Evolutionary conservation across 805 yeast genomes (phyloP).

Genomic region (Candida peoriensis): DNA sequence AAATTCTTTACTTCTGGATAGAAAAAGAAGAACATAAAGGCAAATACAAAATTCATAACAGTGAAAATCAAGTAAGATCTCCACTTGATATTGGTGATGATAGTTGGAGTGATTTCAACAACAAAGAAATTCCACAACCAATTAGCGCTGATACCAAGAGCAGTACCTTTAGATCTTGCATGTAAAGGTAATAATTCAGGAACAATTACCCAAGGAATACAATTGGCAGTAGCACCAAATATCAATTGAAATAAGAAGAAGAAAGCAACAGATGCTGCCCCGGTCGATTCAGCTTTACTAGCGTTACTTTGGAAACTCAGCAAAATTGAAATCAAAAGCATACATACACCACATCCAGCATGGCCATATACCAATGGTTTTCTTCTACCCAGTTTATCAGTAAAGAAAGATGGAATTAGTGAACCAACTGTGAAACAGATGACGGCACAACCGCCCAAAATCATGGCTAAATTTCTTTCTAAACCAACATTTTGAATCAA

Average conservation of each 20-base stretch:
- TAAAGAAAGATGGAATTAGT: conserved; percentile 51
- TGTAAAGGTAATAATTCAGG: conserved; percentile 59
- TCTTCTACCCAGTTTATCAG: conserved; percentile 57
- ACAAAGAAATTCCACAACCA: conserved; percentile 63
- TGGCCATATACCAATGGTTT: conserved; percentile 24
- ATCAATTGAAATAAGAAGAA: conserved; percentile 46
- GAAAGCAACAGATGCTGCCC: conserved; percentile 52
- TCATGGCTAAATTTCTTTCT: conserved; percentile 46
- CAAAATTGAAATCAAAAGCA: conserved; percentile 2
- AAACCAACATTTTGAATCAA: conserved; percentile 47
- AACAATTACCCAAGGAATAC: conserved; percentile 57
- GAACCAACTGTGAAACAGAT: too few species aligned
- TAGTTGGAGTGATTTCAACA: conserved; percentile 62
- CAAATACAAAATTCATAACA: conserved; percentile 50
- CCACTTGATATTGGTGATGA: conserved; percentile 47
- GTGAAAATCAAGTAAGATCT: conserved; percentile 72
- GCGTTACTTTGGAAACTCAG: not conserved
- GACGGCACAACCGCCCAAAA: conserved; percentile 47
- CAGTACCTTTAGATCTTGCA: conserved; percentile 55
- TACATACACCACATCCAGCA: not conserved
- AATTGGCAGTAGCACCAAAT: conserved; percentile 43
- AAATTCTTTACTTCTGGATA: conserved; percentile 80
- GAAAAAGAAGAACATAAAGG: conserved; percentile 59
- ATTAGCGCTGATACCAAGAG: conserved; percentile 63
- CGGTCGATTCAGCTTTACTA: conserved; percentile 34